Percentiles rank a stretch among this genome's conserved stretches.
phyloP scores from a whole-genome alignment of 1,139 yeast species.

The Candida tetrigidarum region DNA sequence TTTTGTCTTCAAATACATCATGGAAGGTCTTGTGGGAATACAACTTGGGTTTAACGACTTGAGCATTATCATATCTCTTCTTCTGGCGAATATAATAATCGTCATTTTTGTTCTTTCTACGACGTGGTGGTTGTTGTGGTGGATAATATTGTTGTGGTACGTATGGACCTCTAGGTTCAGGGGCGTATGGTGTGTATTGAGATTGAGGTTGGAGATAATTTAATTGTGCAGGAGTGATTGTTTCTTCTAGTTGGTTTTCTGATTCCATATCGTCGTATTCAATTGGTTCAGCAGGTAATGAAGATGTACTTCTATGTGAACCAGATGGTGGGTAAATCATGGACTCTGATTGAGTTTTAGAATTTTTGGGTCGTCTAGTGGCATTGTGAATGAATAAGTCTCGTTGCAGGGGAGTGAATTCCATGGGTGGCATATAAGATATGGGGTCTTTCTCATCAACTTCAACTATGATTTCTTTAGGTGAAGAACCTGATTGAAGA shows the following conservation, averaged over 20 bases:
- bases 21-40: conserved; percentile 48
- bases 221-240: conserved; percentile 42
- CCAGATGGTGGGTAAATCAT: conserved; percentile 4
- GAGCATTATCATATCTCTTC: conserved; percentile 37
- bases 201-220: conserved; percentile 26
- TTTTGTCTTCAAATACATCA: conserved; percentile 41
- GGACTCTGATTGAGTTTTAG: conserved; percentile 9
- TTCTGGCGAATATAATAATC: conserved; percentile 47
- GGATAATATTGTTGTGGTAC: conserved; percentile 11
- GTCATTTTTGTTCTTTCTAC: conserved; percentile 19
- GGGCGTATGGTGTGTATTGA: conserved; percentile 15
- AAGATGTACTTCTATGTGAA: conserved; percentile 4
- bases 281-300: not conserved
- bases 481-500: not conserved
- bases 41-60: conserved; percentile 35
- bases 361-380: conserved; percentile 10
- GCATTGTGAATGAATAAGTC: conserved; percentile 14
- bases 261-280: conserved; percentile 25
- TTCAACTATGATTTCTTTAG: conserved; percentile 5
- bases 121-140: not conserved
- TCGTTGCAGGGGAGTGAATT: conserved; percentile 1
- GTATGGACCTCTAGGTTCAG: conserved; percentile 12
- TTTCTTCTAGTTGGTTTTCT: conserved; percentile 34
- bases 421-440: not conserved
- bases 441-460: conserved; percentile 6